phyloP scores from a whole-genome alignment of 257 asterid genomes.

The Solanum bukasovii region DNA sequence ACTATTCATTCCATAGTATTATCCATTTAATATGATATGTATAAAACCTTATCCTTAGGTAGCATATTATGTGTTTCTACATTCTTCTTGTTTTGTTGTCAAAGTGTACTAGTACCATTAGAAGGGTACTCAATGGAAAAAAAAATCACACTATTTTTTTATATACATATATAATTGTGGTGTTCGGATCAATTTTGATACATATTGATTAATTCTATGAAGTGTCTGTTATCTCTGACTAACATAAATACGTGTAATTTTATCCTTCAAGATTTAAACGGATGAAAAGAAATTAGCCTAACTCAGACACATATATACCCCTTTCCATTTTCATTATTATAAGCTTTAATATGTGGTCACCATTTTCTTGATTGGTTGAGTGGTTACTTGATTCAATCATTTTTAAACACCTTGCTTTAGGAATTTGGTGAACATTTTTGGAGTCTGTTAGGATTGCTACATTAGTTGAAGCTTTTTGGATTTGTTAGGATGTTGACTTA shows the following conservation, averaged over 20 bases:
- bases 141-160: neutral
- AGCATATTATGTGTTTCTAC: neutral
- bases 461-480: neutral
- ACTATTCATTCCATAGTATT: neutral
- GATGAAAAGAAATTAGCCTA: neutral
- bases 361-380: neutral
- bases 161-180: neutral
- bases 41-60: neutral
- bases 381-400: neutral
- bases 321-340: neutral
- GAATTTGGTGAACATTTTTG: neutral
- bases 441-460: neutral
- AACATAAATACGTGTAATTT: neutral
- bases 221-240: fast-evolving
- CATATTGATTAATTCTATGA: neutral
- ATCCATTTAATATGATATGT: neutral
- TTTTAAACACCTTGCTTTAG: neutral
- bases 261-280: neutral
- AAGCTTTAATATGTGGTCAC: neutral
- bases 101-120: neutral
- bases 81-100: neutral
- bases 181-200: neutral
- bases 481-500: neutral
- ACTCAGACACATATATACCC: neutral
- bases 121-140: neutral